Evolutionary conservation across 2,329 filamentous ascomycete species (phyloP), one percentile per base, ranked within the genome.

Genomic region (Cordyceps cicadae): DNA sequence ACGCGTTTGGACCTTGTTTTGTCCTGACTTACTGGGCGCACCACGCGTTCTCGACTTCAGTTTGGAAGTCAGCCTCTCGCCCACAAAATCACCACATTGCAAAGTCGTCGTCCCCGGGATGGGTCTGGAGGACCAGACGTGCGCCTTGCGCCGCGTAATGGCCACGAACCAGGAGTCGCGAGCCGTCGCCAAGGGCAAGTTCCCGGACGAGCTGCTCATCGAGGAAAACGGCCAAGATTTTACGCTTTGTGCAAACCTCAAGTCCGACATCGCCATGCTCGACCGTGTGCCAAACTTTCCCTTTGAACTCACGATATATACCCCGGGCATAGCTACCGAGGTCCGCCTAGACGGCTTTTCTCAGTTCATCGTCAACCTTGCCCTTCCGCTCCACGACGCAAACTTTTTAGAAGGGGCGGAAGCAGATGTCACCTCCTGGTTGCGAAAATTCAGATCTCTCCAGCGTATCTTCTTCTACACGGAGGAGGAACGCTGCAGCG

Each of bases 141-240:
- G 60, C 21, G 54, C 64, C 2, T 57, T 70, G 1, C 70, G 73
- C 8, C 61, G 64, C 4, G 63, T 77, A 15, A 64, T 75, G 37
- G 69, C 73, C 1, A 67, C 72, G 9, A 67, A 74, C 43, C 64
- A 67, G 8, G 74, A 76, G 63, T 73, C 72, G n/a, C 74, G 75
- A 29, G 64, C 61, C 15, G 59, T 75, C 3, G 74, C 68, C 5
- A 62, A 69, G 45, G 66, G 64, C 8, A 64, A 61, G 3, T 72
- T 70, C 11, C 75, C 75, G 0, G 64, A 77, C 26, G 63, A 68
- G 14, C 62, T 76, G 24, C 54, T 39, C 32, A 66, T 77, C 1
- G 65, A 70, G 3, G 64, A 59, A 4, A 63, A 62, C 0, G 61
- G 64, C 5, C 66, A 66, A 7, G 65, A 69, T 4, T 67, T 67